Base-by-base conservation (phyloP, 306 rosid genomes). In the Cyclanthera cordifolia region DNA sequence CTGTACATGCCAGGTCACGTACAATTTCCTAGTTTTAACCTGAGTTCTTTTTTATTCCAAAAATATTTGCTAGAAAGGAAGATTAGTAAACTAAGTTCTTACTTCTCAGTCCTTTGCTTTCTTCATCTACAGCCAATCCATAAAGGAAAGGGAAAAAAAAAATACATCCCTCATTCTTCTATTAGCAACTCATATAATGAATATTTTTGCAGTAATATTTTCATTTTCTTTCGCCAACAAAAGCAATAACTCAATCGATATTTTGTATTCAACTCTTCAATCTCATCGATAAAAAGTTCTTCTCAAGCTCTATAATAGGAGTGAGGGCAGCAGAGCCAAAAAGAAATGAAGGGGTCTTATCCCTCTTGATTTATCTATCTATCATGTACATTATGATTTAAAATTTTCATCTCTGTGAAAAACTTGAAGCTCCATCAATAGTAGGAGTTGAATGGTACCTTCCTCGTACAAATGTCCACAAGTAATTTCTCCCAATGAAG, bases 401-500 rank as follows among this genome's bases (percentile, higher is more conserved):
- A 8, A 51, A 3, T 10, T 53, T 53, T 37, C 43, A 13, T 4
- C 58, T 21, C 16, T 4, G 16, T 10, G 25, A 28, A 12, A 24
- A 24, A 24, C 37, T 55, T 55, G 4, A 13, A 24, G 10, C 17
- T 12, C 32, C 60, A 53, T n/a, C 15, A 53, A 21, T 32, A 54
- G 50, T 61, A 64, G 52, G 67, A 16, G 75, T 39, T 61, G 79
- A 47, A 46, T 39, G 46, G 43, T 4, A 34, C 8, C 43, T 32
- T 50, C 27, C 2, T 28, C 32, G 57, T 4, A 19, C 0, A 68
- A 48, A 51, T 48, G 58, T n/a, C 37, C 55, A 25, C 13, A 52
- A 68, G 72, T 49, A 19, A 21, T 71, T 80, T 75, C 79, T 84
- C 61, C 81, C 78, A 43, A 82, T 45, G 75, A 75, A 64, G 39